These are phyloP conservation scores for Rhodotorula sp. DNA, from an alignment of 1,284 basidiomycete species.

Conservation along the genomic window DNA sequence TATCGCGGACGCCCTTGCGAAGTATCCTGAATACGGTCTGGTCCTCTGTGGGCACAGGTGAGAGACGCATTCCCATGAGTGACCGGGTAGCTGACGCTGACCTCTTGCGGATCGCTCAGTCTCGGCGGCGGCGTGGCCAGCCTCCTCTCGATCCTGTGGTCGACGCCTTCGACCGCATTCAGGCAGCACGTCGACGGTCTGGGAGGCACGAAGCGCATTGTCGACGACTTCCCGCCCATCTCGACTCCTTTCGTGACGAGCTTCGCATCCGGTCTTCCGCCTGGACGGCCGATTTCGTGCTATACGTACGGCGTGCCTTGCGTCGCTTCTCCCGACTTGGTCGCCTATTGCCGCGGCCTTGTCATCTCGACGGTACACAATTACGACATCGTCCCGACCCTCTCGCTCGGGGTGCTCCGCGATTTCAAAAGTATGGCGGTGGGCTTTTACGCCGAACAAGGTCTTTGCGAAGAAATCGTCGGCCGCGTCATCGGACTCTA, in stretches of 20 bases:
- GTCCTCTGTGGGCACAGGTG: conserved; percentile 51
- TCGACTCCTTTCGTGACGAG: conserved; percentile 54
- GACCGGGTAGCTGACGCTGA: neutral
- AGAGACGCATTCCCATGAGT: neutral
- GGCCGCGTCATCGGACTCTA: conserved; percentile 50
- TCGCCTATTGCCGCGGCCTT: conserved; percentile 51
- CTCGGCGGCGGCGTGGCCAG: conserved; percentile 56
- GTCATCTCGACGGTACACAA: conserved; percentile 54
- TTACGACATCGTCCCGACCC: conserved; percentile 50
- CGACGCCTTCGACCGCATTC: conserved; percentile 29
- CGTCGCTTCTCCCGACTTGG: conserved; percentile 53
- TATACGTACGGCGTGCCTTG: conserved; percentile 53
- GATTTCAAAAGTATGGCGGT: conserved; percentile 55
- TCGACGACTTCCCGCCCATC: conserved; percentile 47
- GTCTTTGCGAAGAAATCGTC: conserved; percentile 54
- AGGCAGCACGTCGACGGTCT: neutral
- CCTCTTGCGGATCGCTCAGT: conserved; percentile 46
- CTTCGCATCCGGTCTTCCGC: conserved; percentile 51
- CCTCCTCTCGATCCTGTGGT: conserved; percentile 43
- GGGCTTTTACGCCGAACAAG: conserved; percentile 51
- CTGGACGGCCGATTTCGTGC: conserved; percentile 54
- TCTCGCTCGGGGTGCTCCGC: conserved; percentile 53
- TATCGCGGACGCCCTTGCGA: conserved; percentile 50
- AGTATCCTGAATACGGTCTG: conserved; percentile 54
- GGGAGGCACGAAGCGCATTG: neutral